Base-by-base conservation (phyloP, 768 basidiomycete species). In the Aureoboletus auriporus region DNA sequence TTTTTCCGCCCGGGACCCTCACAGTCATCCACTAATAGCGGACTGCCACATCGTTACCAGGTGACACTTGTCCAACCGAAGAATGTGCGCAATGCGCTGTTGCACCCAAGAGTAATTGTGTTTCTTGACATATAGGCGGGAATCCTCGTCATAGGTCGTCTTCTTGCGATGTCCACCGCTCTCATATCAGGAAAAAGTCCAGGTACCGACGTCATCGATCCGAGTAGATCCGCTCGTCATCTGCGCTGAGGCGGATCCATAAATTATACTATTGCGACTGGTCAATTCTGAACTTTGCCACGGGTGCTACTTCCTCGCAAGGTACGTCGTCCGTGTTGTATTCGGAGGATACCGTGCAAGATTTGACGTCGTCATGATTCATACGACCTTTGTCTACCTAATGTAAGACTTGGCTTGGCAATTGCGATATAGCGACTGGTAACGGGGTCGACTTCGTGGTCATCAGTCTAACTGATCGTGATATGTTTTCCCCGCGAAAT, bases 161-260 rank as follows among this genome's bases (percentile, higher is more conserved):
- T 48, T 54, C 41, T 44, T 46, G 43, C n/a, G 20, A 57, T 31
- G 11, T 35, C 44, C 43, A 42, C 41, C 45, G 20, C 27, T 10
- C 44, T 27, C 43, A 27, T 6, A 37, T 20, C 36, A 16, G 36
- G 17, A 9, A 8, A 35, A 51, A 27, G 26, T 14, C 12, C 12
- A 33, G 33, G 33, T 33, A 6, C 11, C 14, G 33, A 11, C 8
- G 33, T 14, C 33, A 33, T 33, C 14, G 12, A 6, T 13, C 11
- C 33, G 33, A 6, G 20, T 23, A 23, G 20, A 23, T 4, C 20
- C 39, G 29, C 30, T 13, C 35, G 29, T 38, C 23, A 3, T 35
- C 31, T 23, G 23, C 27, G 23, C 20, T 30, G 39, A 40, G 33
- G 42, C 29, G n/a, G 27, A 26, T 10, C 13, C 29, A 33, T 29